Conservation (phyloP, 2,329 filamentous ascomycete species). For the Setomelanomma holmii region DNA sequence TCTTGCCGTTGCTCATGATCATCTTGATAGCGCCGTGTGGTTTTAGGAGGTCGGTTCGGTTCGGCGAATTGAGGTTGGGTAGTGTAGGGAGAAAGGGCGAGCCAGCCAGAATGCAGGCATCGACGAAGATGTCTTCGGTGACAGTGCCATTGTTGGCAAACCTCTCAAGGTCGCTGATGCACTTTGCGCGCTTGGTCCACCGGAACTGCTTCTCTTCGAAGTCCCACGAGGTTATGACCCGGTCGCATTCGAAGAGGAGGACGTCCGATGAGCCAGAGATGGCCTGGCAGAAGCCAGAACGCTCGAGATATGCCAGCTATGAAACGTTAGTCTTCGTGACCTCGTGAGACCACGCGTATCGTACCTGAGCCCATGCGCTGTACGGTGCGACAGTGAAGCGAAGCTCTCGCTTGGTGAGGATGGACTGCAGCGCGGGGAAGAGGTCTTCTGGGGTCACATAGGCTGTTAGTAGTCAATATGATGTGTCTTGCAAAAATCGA, state of each 20-base stretch:
- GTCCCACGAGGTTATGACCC: constrained; percentile 72
- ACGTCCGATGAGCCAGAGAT: constrained; percentile 86
- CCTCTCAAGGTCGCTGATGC: constrained; percentile 69
- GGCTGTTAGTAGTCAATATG: constrained; percentile 56
- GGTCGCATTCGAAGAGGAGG: constrained; percentile 83
- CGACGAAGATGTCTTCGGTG: constrained; percentile 78
- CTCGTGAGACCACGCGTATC: background rate
- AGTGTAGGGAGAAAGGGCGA: constrained; percentile 81
- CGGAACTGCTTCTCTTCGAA: constrained; percentile 72
- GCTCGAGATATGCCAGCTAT: constrained; percentile 80
- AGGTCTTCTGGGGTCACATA: constrained; percentile 71
- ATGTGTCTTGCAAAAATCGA: background rate
- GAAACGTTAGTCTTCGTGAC: constrained; percentile 27
- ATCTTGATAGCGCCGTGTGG: constrained; percentile 81
- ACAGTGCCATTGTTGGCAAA: constrained; percentile 51
- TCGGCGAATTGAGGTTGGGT: constrained; percentile 73
- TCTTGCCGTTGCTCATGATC: constrained; percentile 70
- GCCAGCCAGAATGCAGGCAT: constrained; percentile 82
- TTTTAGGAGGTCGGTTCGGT: constrained; percentile 61
- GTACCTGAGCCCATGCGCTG: constrained; percentile 84
- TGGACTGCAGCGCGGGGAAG: constrained; percentile 76
- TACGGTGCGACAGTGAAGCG: constrained; percentile 86
- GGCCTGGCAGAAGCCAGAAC: constrained; percentile 68
- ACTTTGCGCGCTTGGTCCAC: constrained; percentile 69
- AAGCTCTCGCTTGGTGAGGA: constrained; percentile 72